Base-by-base conservation (phyloP, 2,329 filamentous ascomycete genomes). In the Tolypocladium endophyticum region DNA sequence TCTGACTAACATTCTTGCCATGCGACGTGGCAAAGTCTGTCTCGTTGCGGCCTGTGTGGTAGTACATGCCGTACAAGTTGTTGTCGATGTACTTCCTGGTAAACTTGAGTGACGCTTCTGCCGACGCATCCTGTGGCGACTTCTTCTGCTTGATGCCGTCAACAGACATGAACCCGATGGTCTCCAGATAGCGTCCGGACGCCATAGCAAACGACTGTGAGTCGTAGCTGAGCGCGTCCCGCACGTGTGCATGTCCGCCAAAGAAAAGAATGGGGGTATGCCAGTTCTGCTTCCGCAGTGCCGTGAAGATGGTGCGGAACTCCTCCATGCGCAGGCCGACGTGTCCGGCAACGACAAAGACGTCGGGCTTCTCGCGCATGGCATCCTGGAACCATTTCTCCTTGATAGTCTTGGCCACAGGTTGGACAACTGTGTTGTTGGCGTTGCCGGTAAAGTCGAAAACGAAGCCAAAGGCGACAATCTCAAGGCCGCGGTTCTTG, bases 171-270 rank as follows among this genome's bases (percentile, higher is more conserved):
- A 94, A 97, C 2, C 93, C 93, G 56, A 97, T 87, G 0, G 93
- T 97, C 76, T 97, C 93, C 79, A 97, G 88, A 72, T 97, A 97
- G 0, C 93, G 84, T 4, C 93, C 93, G 66, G 90, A 94, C 47
- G 92, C 92, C 6, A 97, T 78, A 1, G 87, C 92, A 63, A 89
- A 87, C 0, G 92, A 85, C 58, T 85, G 87, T 45, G 82, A 81
- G 72, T 97, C 93, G 67, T 90, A 97, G 61, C 82, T 84, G 47
- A 84, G 84, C 65, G 90, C 90, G 70, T 97, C 92, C 11, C 93
- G 86, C 55, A 97, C 90, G 70, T 97, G 93, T 1, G 86, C 86
- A 69, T 97, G 93, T 0, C 93, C 93, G 11, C 90, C 93, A 62
- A 97, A 94, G 74, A 97, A 92, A 61, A 90, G 88, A 60, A 97